Conservation (phyloP, 140 eudicot genomes). For the Anethum foeniculum region DNA sequence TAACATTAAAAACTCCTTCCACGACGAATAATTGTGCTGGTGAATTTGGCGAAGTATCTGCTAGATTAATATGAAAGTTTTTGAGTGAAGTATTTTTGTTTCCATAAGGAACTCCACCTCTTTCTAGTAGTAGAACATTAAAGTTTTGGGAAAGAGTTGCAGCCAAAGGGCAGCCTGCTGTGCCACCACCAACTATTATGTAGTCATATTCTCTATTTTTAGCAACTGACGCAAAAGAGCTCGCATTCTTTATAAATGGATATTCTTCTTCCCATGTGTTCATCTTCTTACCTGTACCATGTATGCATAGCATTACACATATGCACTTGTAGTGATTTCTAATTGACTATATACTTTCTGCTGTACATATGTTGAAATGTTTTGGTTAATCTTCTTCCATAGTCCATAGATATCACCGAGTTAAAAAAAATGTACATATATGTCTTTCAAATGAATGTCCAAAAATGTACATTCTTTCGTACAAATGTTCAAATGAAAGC, state of each 20-base stretch:
- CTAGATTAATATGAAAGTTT: background rate
- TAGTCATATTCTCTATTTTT: background rate
- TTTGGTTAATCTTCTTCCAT: too few species aligned
- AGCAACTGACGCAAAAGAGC: background rate
- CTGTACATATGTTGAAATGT: too few species aligned
- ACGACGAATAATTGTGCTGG: background rate
- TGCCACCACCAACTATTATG: background rate
- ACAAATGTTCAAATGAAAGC: too few species aligned
- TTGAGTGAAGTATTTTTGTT: background rate
- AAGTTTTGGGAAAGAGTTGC: background rate
- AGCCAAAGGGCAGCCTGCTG: slow-evolving; percentile 2
- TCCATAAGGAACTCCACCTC: background rate
- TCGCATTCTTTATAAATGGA: background rate
- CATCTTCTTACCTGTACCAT: background rate
- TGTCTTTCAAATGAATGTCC: too few species aligned
- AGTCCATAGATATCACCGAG: too few species aligned
- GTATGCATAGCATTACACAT: background rate
- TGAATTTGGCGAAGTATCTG: background rate
- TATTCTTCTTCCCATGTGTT: background rate
- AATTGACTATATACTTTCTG: too few species aligned
- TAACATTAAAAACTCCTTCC: background rate
- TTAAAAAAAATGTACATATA: too few species aligned
- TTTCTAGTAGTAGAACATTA: background rate
- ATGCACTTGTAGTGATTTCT: too few species aligned
- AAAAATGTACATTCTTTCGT: too few species aligned